Percentiles rank a stretch among this genome's conserved stretches.
Evolutionary conservation across 805 yeast genomes (phyloP).

Genomic region (Grigorovia yakushimaensis): DNA sequence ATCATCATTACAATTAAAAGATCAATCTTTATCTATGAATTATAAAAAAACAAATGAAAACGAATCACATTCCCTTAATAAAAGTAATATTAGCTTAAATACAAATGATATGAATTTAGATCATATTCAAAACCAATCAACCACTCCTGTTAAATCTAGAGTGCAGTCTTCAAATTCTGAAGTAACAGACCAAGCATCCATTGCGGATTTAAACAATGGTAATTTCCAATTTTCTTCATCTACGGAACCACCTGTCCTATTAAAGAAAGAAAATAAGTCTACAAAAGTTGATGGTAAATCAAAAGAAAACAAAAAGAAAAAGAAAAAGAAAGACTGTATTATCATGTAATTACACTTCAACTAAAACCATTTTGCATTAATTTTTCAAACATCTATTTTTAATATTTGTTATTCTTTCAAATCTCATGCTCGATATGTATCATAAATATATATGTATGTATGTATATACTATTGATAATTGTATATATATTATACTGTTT

Average conservation of each 20-base stretch:
- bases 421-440: background rate
- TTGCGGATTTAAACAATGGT: background rate
- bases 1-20: background rate
- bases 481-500: background rate
- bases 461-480: background rate
- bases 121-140: background rate
- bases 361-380: background rate
- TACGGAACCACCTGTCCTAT: background rate
- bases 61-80: background rate
- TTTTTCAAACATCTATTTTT: background rate
- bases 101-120: background rate
- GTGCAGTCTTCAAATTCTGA: background rate
- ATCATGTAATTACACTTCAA: conserved; percentile 7
- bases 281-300: background rate
- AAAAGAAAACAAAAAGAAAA: conserved; percentile 1
- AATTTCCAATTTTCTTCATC: conserved; percentile 1
- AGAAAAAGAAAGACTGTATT: conserved; percentile 8
- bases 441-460: background rate
- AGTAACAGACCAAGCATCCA: background rate
- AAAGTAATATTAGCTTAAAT: background rate
- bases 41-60: background rate
- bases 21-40: background rate
- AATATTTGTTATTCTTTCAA: background rate
- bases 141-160: background rate
- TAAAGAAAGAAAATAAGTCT: background rate